Evolutionary conservation across 805 yeast genomes (phyloP).

Genomic region (Kazachstania africana): DNA sequence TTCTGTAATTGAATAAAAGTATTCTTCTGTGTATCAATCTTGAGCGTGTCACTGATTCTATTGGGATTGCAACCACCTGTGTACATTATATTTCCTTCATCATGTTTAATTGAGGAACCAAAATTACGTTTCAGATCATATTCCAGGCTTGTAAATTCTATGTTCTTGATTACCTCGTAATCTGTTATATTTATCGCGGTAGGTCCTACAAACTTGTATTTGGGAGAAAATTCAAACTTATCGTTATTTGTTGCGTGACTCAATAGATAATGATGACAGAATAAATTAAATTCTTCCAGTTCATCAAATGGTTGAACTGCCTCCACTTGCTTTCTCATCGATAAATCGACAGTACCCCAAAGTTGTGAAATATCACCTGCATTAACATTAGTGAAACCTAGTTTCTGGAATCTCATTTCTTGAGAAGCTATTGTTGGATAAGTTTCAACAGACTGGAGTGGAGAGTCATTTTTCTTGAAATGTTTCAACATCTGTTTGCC

Average conservation of each 20-base stretch:
- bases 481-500: slow-evolving; percentile 66
- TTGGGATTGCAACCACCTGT: slow-evolving; percentile 29
- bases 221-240: slow-evolving; percentile 4
- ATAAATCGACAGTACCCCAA: slow-evolving; percentile 41
- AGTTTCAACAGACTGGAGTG: slow-evolving; percentile 48
- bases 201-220: slow-evolving; percentile 3
- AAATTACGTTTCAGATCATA: slow-evolving; percentile 12
- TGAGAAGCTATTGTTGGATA: slow-evolving; percentile 47
- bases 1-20: slow-evolving; percentile 3
- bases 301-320: slow-evolving; percentile 66
- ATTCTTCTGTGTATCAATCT: slow-evolving; percentile 2
- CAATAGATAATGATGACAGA: slow-evolving; percentile 63
- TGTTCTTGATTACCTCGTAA: not conserved
- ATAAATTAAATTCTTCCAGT: slow-evolving; percentile 68
- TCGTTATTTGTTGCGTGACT: slow-evolving; percentile 46
- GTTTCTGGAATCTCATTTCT: slow-evolving; percentile 32
- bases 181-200: no score
- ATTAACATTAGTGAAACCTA: slow-evolving; percentile 39
- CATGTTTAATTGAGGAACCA: slow-evolving; percentile 11
- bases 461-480: slow-evolving; percentile 53
- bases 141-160: slow-evolving; percentile 1
- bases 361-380: slow-evolving; percentile 42
- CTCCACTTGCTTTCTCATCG: slow-evolving; percentile 31
- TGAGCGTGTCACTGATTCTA: slow-evolving; percentile 15
- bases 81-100: slow-evolving; percentile 11